Evolutionary conservation across 768 basidiomycete genomes (phyloP).

Genomic region (Tulasnella sp.): DNA sequence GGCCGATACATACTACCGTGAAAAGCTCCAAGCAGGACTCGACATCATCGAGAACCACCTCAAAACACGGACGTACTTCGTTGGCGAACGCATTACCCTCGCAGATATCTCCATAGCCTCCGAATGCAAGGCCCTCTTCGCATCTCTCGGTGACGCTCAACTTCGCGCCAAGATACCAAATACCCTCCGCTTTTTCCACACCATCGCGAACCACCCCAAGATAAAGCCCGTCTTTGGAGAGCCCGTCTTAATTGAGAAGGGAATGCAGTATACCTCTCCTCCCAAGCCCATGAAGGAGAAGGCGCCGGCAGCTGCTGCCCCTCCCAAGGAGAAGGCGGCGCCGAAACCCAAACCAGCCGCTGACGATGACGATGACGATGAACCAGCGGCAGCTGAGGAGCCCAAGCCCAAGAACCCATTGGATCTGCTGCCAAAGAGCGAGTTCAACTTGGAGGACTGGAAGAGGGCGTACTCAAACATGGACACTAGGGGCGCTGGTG

Average conservation of each 20-base stretch:
- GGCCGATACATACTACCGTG: slow-evolving; percentile 47
- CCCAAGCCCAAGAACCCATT: slow-evolving; percentile 94
- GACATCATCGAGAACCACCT: slow-evolving; percentile 66
- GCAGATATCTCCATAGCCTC: slow-evolving; percentile 72
- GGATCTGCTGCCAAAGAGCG: slow-evolving; percentile 66
- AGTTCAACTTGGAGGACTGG: slow-evolving; percentile 85
- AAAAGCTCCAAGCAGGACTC: slow-evolving; percentile 48
- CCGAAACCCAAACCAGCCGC: slow-evolving; percentile 43
- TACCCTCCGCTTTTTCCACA: slow-evolving; percentile 76
- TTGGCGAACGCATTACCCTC: slow-evolving; percentile 86
- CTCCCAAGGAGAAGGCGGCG: slow-evolving; percentile 20
- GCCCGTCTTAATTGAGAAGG: slow-evolving; percentile 55
- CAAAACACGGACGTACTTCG: slow-evolving; percentile 73
- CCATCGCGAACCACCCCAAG: slow-evolving; percentile 73
- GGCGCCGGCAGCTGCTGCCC: slow-evolving; percentile 26
- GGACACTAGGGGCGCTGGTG: slow-evolving; percentile 78
- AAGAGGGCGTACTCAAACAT: slow-evolving; percentile 97
- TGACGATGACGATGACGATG: slow-evolving; percentile 55
- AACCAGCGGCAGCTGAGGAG: slow-evolving; percentile 60
- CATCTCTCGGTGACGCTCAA: slow-evolving; percentile 49
- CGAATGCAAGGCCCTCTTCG: slow-evolving; percentile 43
- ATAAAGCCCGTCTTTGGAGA: slow-evolving; percentile 58
- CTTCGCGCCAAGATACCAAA: slow-evolving; percentile 60
- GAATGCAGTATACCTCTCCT: slow-evolving; percentile 52
- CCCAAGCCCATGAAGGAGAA: slow-evolving; percentile 35